Evolutionary conservation across 2,329 filamentous ascomycete species (phyloP).

Genomic region (Penicillium sp.): DNA sequence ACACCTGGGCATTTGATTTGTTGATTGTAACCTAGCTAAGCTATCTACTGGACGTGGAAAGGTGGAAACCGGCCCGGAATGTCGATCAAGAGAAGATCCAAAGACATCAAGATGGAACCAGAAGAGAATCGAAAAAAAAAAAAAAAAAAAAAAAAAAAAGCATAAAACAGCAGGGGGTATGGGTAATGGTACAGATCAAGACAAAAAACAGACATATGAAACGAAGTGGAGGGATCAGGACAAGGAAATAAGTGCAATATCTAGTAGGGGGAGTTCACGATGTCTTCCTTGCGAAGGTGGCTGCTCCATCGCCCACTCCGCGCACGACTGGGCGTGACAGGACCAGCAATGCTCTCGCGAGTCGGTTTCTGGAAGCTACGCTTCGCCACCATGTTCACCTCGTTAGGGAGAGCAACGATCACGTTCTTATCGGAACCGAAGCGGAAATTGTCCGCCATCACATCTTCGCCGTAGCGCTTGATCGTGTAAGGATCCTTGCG

Average conservation of each 20-base stretch:
- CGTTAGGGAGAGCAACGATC: slow-evolving; percentile 91
- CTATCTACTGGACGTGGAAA: too few species aligned
- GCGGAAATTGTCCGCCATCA: slow-evolving; percentile 98
- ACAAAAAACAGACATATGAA: slow-evolving; percentile 10
- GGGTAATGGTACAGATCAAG: slow-evolving; percentile 21
- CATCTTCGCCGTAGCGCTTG: slow-evolving; percentile 90
- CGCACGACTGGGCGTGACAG: slow-evolving; percentile 43
- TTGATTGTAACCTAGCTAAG: too few species aligned
- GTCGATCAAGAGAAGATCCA: too few species aligned
- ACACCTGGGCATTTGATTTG: too few species aligned
- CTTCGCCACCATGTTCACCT: slow-evolving; percentile 96
- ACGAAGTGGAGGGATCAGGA: neutral
- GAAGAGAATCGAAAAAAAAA: too few species aligned
- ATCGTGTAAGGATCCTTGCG: slow-evolving; percentile 88
- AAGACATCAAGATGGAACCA: neutral
- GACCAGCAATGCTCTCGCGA: slow-evolving; percentile 78
- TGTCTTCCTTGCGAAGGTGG: slow-evolving; percentile 66
- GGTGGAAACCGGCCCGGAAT: too few species aligned
- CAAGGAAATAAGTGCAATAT: slow-evolving; percentile 1
- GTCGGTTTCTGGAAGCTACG: slow-evolving; percentile 80
- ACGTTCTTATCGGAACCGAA: slow-evolving; percentile 97
- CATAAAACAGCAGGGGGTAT: slow-evolving; percentile 27
- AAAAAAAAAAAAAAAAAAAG: slow-evolving; percentile 4
- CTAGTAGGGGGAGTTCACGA: slow-evolving; percentile 68
- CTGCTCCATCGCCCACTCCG: slow-evolving; percentile 32